Conservation (phyloP, 257 asterid genomes). For the Salvia hispanica region DNA sequence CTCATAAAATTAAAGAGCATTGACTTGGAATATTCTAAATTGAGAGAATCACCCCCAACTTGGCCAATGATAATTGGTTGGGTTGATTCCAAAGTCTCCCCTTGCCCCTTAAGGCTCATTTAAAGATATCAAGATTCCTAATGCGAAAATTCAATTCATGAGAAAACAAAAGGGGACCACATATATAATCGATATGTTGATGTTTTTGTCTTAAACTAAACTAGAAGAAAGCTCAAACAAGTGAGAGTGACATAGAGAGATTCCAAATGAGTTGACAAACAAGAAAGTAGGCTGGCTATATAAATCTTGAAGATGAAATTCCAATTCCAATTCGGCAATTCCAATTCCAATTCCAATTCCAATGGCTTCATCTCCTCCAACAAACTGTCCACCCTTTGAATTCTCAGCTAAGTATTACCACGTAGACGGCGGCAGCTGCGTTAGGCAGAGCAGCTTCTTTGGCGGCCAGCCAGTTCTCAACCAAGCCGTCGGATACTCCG, state of each 20-base stretch:
- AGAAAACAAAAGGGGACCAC: not conserved
- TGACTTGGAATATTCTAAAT: no score
- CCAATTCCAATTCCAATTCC: not conserved
- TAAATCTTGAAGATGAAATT: no score
- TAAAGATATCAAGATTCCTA: no score
- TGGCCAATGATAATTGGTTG: no score
- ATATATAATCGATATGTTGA: slow-evolving; percentile 7
- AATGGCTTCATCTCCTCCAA: slow-evolving; percentile 53
- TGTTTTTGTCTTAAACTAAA: slow-evolving; percentile 21
- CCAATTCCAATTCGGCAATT: no score
- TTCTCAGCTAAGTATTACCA: slow-evolving; percentile 69
- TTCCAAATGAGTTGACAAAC: slow-evolving; percentile 42
- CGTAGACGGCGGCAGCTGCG: slow-evolving; percentile 50
- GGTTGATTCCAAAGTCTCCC: no score
- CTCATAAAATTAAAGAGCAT: no score
- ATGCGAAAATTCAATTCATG: not conserved
- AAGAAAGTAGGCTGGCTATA: not conserved
- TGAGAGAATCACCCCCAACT: no score
- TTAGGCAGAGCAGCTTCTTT: slow-evolving; percentile 77
- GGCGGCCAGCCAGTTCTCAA: slow-evolving; percentile 74
- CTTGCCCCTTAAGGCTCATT: no score
- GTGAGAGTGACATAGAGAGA: slow-evolving; percentile 39
- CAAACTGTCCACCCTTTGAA: slow-evolving; percentile 67
- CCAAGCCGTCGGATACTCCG: slow-evolving; percentile 88
- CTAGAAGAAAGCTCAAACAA: slow-evolving; percentile 26